phyloP scores from a whole-genome alignment of 2,329 filamentous ascomycete genomes.

The Lachnellula subtilissima region DNA sequence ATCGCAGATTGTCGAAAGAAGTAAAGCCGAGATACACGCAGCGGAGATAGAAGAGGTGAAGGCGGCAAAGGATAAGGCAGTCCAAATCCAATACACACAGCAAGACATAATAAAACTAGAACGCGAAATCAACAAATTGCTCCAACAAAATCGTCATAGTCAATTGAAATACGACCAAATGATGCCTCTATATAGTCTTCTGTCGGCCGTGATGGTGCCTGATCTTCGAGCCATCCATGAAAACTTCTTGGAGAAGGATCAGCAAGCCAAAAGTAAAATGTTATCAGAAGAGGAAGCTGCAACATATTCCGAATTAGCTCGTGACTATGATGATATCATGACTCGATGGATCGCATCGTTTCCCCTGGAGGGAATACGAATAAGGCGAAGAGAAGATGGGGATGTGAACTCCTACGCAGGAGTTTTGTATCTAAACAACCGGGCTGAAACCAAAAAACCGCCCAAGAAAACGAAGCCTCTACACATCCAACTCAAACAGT shows the following conservation, averaged over 20 bases:
- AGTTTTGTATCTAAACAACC: background rate
- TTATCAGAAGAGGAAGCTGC: background rate
- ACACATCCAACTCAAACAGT: no score
- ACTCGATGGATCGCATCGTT: background rate
- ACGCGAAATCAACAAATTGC: background rate
- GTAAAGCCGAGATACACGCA: no score
- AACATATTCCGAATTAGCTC: background rate
- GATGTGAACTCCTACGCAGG: background rate
- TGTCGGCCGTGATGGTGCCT: slow-evolving; percentile 2
- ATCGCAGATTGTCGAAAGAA: no score
- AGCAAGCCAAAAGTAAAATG: background rate
- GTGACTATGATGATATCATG: background rate
- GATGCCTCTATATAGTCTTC: background rate
- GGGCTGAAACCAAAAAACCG: no score
- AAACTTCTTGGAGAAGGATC: slow-evolving; percentile 1
- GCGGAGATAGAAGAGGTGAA: no score
- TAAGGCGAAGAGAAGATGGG: no score
- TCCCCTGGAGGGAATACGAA: background rate
- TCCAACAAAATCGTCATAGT: background rate
- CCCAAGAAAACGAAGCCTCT: no score
- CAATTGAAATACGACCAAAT: background rate
- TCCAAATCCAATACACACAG: no score
- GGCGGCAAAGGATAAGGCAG: no score
- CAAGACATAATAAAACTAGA: background rate
- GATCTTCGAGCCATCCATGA: background rate